Evolutionary conservation across 768 basidiomycete species (phyloP).

Genomic region (Scleroderma bovista): DNA sequence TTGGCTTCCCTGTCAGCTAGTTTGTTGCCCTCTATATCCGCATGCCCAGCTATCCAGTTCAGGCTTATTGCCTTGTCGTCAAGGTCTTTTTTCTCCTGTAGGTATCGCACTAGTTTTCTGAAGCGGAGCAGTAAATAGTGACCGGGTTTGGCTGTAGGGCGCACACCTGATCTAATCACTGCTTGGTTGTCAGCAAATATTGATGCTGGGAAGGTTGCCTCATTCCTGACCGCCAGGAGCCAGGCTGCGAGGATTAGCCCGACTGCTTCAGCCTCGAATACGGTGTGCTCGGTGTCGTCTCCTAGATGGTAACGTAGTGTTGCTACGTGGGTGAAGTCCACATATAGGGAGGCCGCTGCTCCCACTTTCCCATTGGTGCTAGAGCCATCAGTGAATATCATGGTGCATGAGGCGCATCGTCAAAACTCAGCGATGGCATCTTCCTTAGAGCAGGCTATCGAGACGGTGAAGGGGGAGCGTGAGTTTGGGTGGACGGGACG

Average conservation of each 20-base stretch:
- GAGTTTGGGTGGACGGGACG: too few relatives aligned
- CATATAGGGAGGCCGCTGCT: constrained; percentile 7
- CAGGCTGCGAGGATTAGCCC: neutral
- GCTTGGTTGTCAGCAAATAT: neutral
- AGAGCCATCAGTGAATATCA: constrained; percentile 14
- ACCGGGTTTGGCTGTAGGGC: neutral
- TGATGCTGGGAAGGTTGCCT: neutral
- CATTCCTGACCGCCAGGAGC: neutral
- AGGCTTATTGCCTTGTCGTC: neutral
- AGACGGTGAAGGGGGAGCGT: neutral
- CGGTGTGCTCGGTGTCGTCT: neutral
- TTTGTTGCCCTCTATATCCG: neutral
- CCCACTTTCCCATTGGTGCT: constrained; percentile 3
- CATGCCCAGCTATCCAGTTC: neutral
- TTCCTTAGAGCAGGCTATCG: neutral
- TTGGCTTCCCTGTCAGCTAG: neutral
- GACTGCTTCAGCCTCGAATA: too few relatives aligned
- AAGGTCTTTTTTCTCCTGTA: neutral
- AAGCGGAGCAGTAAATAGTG: neutral
- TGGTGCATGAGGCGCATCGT: neutral
- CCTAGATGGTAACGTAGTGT: neutral
- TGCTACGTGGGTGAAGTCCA: neutral
- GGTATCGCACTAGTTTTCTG: neutral
- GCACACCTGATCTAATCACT: neutral
- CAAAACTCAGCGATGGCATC: neutral